These are phyloP conservation scores for Phialophora verrucosa DNA, from an alignment of 2,329 filamentous ascomycete genomes.

Conservation along the genomic window DNA sequence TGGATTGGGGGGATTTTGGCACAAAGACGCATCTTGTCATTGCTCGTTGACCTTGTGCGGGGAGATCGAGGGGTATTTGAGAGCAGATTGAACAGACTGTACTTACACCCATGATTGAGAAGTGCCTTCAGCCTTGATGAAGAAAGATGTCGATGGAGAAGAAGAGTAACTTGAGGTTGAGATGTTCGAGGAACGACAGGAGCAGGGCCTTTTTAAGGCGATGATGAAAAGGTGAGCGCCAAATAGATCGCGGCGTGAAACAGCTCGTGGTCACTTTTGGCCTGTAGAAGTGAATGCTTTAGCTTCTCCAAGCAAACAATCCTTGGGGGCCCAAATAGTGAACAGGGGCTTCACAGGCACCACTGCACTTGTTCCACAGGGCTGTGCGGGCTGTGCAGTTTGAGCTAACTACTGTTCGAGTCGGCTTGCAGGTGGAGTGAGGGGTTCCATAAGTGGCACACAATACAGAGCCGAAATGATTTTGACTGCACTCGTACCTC, in stretches of 20 bases:
- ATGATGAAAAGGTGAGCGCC: slow-evolving; percentile 8
- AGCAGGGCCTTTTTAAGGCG: not conserved
- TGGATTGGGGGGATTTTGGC: slow-evolving; percentile 17
- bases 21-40: not conserved
- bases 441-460: not conserved
- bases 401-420: not conserved
- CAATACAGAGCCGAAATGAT: not conserved
- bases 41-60: slow-evolving; percentile 21
- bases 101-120: slow-evolving; percentile 40
- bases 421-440: not conserved
- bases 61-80: slow-evolving; percentile 18
- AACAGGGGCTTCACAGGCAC: slow-evolving; percentile 1
- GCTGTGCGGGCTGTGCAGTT: slow-evolving; percentile 3
- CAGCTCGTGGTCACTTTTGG: slow-evolving; percentile 1
- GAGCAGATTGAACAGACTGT: slow-evolving; percentile 6
- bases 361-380: not conserved
- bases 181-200: not conserved
- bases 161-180: slow-evolving; percentile 1
- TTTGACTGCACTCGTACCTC: not conserved
- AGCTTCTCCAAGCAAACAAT: slow-evolving; percentile 4
- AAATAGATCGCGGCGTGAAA: slow-evolving; percentile 2
- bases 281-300: slow-evolving; percentile 7
- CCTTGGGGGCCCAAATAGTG: slow-evolving; percentile 1
- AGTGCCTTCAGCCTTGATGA: slow-evolving; percentile 7
- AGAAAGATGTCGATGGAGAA: not conserved